Evolutionary conservation across 1,284 basidiomycete species (phyloP), one percentile per base, ranked within the genome.

Genomic region (Marasmius tenuissimus): DNA sequence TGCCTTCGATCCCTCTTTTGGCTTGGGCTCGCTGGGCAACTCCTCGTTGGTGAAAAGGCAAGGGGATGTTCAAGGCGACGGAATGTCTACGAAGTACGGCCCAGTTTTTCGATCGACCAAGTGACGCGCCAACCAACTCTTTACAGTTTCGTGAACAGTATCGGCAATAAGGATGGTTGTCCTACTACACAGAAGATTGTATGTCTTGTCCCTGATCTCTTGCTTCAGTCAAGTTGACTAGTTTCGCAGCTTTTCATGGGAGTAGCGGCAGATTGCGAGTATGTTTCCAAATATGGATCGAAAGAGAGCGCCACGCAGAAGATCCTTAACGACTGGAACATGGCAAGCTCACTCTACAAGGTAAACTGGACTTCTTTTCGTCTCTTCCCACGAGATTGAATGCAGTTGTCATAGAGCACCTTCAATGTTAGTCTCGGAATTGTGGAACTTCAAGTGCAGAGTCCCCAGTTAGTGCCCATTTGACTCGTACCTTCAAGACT

Each of bases 371-470:
- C 38, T 54, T 48, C 40, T 54, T 40, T 47, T 45, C 56, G 52
- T n/a, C 35, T 10, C 42, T 14, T 53, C 12, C 37, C 52, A n/a
- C 53, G 54, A 53, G 35, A 50, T 56, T n/a, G 37, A 35, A 20
- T 51, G 66, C 72, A 35, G 18, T 49, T 42, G 18, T n/a, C n/a
- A 63, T 63, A 78, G 81, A 75, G 78, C 6, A 93, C 91, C 0
- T 96, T 96, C 80, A 95, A 94, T 69, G 81, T 96, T 68, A 91
- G 90, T 63, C 81, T 97, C 38, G 94, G 93, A 4, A 93, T 96
- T 51, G 81, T 93, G 58, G 89, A 94, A 70, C 79, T 94, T 55
- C 82, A 89, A 68, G 83, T 93, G 16, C 87, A 88, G 69, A 79
- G 84, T 58, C 60, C 79, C 45, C 75, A 71, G 80, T 84, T 65